Base-by-base conservation (phyloP, 306 rosid species). In the Begonia loranthoides region DNA sequence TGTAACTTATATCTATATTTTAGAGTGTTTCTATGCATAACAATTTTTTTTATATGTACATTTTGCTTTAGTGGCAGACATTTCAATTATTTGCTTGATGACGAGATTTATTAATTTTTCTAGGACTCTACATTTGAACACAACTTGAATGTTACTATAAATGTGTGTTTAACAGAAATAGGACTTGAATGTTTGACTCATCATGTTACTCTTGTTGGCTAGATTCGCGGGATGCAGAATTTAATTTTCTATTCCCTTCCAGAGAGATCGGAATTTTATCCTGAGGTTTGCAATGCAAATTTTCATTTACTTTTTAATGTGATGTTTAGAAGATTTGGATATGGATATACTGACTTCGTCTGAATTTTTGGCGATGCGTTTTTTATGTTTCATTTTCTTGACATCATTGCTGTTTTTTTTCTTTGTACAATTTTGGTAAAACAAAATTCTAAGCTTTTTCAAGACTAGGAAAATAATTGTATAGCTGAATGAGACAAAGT, bases 261-360 rank as follows among this genome's bases (percentile, higher is more conserved):
- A 0, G 90, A 89, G 81, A 75, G 97, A 62, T 79, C 82, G 66
- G 97, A 89, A 50, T 76, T 89, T 52, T 89, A 85, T 76, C 87
- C 95, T 2, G 95, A 85, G 97, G 95, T 82, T 55, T 67, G 73
- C 36, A 28, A 28, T 28, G 36, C 36, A 28, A 28, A 4, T 7
- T 28, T 28, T 28, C 36, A 19, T 28, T 28, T 28, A 28, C 36
- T 28, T 28, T 28, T 28, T 28, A 28, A 28, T 0, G 6, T 28
- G 36, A 19, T 19, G 22, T 19, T 19, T 19, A 4, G 22, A 19
- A 19, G 22, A 19, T 19, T 19, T 19, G 22, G 1, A 19, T 41
- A 12, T n/a, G 14, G 51, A 58, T 63, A 49, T 64, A 28, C 9
- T 40, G 1, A 3, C 5, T 34, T 22, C 9, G 39, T 51, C 28